Conservation (phyloP, 495 filamentous ascomycete genomes). For the Neurospora sp. region DNA sequence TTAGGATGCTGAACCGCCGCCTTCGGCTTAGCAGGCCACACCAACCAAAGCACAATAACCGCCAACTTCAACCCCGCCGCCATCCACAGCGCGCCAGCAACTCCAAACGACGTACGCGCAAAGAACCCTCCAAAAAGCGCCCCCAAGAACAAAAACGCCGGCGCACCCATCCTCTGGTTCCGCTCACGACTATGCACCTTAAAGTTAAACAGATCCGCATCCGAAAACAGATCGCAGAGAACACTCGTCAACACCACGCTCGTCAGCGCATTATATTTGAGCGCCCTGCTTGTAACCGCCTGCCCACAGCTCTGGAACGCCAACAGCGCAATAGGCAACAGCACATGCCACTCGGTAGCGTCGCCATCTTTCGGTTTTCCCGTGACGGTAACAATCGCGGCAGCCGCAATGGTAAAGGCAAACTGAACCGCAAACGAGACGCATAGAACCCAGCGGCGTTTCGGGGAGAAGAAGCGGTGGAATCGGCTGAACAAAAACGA, state of each 20-base stretch:
- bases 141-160: constrained; percentile 47
- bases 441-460: constrained; percentile 52
- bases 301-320: constrained; percentile 65
- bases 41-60: constrained; percentile 43
- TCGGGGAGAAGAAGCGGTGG: constrained; percentile 46
- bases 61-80: constrained; percentile 44
- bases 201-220: constrained; percentile 46
- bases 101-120: constrained; percentile 44
- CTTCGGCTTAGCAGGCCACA: constrained; percentile 35
- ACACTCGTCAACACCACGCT: constrained; percentile 63
- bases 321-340: constrained; percentile 51
- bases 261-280: constrained; percentile 51
- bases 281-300: constrained; percentile 54
- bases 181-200: constrained; percentile 42
- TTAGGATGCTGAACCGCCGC: not conserved
- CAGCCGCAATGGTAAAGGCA: constrained; percentile 43
- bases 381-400: constrained; percentile 44
- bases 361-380: constrained; percentile 26
- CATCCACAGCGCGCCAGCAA: constrained; percentile 55
- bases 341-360: constrained; percentile 43
- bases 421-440: constrained; percentile 49
- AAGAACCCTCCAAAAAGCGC: constrained; percentile 50
- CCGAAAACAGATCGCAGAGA: constrained; percentile 62
- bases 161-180: constrained; percentile 47
- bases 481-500: constrained; percentile 53